Evolutionary conservation across 495 filamentous ascomycete species (phyloP).

Genomic region (Mycothermus thermophilus): DNA sequence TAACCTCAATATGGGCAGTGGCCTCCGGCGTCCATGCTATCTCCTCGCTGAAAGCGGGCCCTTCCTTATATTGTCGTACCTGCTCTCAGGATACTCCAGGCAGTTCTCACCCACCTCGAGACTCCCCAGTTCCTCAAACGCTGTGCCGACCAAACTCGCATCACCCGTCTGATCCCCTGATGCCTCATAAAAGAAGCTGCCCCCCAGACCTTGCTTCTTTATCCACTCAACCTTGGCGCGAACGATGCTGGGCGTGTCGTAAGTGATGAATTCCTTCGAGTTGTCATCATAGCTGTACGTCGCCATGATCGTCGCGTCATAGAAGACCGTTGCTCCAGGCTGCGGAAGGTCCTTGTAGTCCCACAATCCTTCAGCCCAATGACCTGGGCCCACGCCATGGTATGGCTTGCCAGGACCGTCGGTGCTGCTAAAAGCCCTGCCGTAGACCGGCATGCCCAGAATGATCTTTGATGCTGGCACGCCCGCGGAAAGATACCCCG

Average conservation of each 20-base stretch:
- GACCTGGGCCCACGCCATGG: slow-evolving; percentile 46
- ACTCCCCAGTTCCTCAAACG: slow-evolving; percentile 24
- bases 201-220: slow-evolving; percentile 47
- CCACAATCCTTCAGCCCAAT: slow-evolving; percentile 71
- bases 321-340: slow-evolving; percentile 31
- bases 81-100: slow-evolving; percentile 28
- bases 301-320: slow-evolving; percentile 38
- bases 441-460: slow-evolving; percentile 80
- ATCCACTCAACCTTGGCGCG: slow-evolving; percentile 53
- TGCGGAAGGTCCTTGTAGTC: slow-evolving; percentile 59
- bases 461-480: slow-evolving; percentile 55
- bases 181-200: slow-evolving; percentile 88
- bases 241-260: slow-evolving; percentile 53
- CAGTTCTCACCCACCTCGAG: slow-evolving; percentile 24
- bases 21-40: too few relatives aligned
- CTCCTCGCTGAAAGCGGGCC: too few relatives aligned
- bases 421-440: slow-evolving; percentile 60
- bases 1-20: too few relatives aligned
- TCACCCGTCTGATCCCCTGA: slow-evolving; percentile 51
- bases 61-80: slow-evolving; percentile 26
- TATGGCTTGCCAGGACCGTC: slow-evolving; percentile 53
- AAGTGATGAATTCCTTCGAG: slow-evolving; percentile 50
- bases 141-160: slow-evolving; percentile 50
- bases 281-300: slow-evolving; percentile 55
- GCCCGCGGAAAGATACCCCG: slow-evolving; percentile 49